Evolutionary conservation across 2,329 filamentous ascomycete genomes (phyloP).

Genomic region (Epichloe festucae): DNA sequence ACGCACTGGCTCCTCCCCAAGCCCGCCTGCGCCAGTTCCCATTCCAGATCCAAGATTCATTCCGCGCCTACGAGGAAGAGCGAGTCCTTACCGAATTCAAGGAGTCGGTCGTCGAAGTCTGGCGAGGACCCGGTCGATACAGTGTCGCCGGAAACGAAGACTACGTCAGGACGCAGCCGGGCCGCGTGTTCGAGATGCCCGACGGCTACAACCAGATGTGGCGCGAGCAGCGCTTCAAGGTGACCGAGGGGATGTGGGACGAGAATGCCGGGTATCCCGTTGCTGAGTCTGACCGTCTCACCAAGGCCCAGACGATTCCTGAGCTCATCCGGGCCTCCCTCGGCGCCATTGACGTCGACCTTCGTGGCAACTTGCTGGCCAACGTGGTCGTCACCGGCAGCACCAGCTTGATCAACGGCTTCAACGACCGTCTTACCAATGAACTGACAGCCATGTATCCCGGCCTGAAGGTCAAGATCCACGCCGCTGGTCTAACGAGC

Average conservation of each 20-base stretch:
- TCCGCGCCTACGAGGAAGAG: slow-evolving; percentile 78
- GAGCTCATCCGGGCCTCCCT: slow-evolving; percentile 69
- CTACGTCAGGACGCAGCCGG: slow-evolving; percentile 55
- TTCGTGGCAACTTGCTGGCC: slow-evolving; percentile 67
- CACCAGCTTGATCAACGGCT: slow-evolving; percentile 74
- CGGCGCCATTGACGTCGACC: slow-evolving; percentile 73
- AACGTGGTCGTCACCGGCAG: slow-evolving; percentile 93
- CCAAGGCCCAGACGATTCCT: slow-evolving; percentile 68
- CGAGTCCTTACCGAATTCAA: slow-evolving; percentile 92
- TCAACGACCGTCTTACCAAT: slow-evolving; percentile 78
- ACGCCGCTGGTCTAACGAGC: slow-evolving; percentile 71
- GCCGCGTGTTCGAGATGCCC: slow-evolving; percentile 90
- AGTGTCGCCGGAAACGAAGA: slow-evolving; percentile 60
- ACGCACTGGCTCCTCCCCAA: slow-evolving; percentile 69
- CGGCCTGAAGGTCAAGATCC: slow-evolving; percentile 73
- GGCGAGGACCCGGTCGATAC: slow-evolving; percentile 67
- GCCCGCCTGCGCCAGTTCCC: slow-evolving; percentile 60
- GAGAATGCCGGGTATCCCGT: slow-evolving; percentile 56
- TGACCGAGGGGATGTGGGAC: slow-evolving; percentile 85
- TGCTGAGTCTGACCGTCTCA: slow-evolving; percentile 32
- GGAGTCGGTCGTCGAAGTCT: slow-evolving; percentile 90
- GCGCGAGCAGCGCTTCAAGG: slow-evolving; percentile 72
- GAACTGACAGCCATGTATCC: slow-evolving; percentile 77
- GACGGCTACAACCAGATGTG: slow-evolving; percentile 96
- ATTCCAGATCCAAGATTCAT: slow-evolving; percentile 51